Base-by-base conservation (phyloP, 129 eudicot species). In the Calendula officinalis region DNA sequence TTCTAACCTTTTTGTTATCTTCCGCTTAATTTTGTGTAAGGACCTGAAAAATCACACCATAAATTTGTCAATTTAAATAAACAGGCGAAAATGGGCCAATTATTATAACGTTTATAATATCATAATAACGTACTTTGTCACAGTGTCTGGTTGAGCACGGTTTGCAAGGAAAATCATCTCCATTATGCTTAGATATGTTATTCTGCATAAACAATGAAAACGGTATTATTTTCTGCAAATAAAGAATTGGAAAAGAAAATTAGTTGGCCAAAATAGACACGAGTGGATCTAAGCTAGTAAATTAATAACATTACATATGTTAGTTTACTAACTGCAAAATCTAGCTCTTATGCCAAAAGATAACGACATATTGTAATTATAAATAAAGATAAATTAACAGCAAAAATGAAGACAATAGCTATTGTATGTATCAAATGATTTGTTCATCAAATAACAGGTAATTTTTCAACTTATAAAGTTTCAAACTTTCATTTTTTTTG, bases 81-180 rank as follows among this genome's bases (percentile, higher is more conserved):
- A 22, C 1, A 50, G 32, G 5, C 16, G 4, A 3, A 50, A 15
- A 50, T 4, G 33, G 7, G 9, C 4, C 32, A 16, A 14, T 4
- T 6, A 6, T 50, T 50, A 46, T 16, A 46, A 46, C 17, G 15
- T 11, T 14, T 50, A 50, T 30, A 48, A 13, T 50, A 14, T 17
- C 16, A 22, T 62, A 36, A 42, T 38, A 77, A 73, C 80, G 9
- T 63, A 82, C 86, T 48, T 69, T 41, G 45, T 59, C 49, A 42
- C 39, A 47, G 32, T 41, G 47, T 41, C 64, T 62, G 32, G 12
- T 42, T 58, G 72, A 53, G 58, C 47, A 77, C 64, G 78, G 15
- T 49, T 54, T 69, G 68, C 46, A 13, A 67, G 45, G 37, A 51
- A 33, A 36, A 6, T 30, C 42, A 47, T 66, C 46, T 46, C 71